Evolutionary conservation across 2,329 filamentous ascomycete species (phyloP), one percentile per base, ranked within the genome.

Genomic region (Pseudocercospora musae): DNA sequence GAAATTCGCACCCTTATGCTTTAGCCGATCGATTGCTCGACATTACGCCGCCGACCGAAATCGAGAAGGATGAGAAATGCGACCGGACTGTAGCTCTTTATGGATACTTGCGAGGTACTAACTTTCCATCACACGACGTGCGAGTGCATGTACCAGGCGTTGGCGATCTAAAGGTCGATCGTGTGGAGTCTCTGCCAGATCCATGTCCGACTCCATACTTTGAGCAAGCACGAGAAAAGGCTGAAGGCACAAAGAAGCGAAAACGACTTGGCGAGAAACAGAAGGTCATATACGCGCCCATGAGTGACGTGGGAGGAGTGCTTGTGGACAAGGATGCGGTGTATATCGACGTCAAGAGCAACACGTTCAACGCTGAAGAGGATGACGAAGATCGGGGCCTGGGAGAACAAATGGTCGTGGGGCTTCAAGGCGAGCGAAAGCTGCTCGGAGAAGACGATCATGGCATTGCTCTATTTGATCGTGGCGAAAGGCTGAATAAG

Each of bases 271-370:
- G 96, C 31, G 95, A 99, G 74, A 99, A 98, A 78, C 94, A 99
- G 74, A 97, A 97, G 79, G 87, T 96, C 70, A 80, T 99, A 4
- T 96, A 97, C 77, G 96, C 95, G 2, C 96, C 95, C 33, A 98
- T 99, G 94, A 96, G 93, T 25, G 95, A 99, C 77, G 92, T 96
- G 33, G 96, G 93, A 68, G 95, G 95, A 71, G 86, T 99, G 11
- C 88, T 98, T 74, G 94, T 99, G 57, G 95, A 99, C 69, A 96
- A 96, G 64, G 95, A 99, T 77, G 93, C 94, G 7, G 93, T 99
- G 40, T 99, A 96, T 80, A 97, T 89, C 66, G 86, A 89, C 71
- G 78, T 89, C 48, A 89, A 88, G 73, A 86, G 85, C 13, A 81
- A 83, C 27, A 96, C 86, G 3, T 97, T 99, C 68, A 80, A 87